Evolutionary conservation across 2,329 filamentous ascomycete species (phyloP).

Genomic region (Calonectria hongkongensis): DNA sequence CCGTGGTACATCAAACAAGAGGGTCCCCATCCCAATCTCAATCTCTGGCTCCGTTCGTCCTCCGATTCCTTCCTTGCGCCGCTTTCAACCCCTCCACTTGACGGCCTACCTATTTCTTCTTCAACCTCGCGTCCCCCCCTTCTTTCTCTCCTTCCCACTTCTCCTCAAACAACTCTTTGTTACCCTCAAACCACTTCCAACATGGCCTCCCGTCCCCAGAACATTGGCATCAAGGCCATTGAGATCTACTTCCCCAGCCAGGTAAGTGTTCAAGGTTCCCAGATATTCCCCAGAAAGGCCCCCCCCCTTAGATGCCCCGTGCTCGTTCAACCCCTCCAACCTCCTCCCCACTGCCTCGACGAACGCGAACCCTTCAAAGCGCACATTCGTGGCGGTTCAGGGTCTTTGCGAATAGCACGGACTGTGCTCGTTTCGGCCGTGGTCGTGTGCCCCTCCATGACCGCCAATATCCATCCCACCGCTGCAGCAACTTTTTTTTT

Average conservation of each 20-base stretch:
- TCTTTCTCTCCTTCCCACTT: constrained; percentile 45
- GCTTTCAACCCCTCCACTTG: constrained; percentile 44
- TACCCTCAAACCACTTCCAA: constrained; percentile 51
- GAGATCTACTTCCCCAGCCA: constrained; percentile 92
- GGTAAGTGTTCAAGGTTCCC: constrained; percentile 70
- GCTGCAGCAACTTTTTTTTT: constrained; percentile 23
- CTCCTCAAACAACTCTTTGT: constrained; percentile 28
- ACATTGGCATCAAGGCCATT: constrained; percentile 95
- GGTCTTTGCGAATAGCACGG: constrained; percentile 35
- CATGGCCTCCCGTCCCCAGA: constrained; percentile 87
- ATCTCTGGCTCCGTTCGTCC: constrained; percentile 48
- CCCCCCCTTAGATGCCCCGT: constrained; percentile 32
- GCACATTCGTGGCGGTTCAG: constrained; percentile 2
- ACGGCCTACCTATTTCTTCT: constrained; percentile 18
- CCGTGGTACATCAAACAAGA: constrained; percentile 28
- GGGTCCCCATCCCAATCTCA: constrained; percentile 41
- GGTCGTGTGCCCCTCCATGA: constrained; percentile 53
- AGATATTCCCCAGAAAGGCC: neutral
- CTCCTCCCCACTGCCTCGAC: constrained; percentile 14
- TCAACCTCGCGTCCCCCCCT: constrained; percentile 42
- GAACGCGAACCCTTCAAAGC: neutral
- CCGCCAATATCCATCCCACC: constrained; percentile 37
- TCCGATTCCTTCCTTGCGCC: constrained; percentile 42
- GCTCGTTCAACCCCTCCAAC: constrained; percentile 37
- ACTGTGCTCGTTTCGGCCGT: constrained; percentile 42